phyloP scores from a whole-genome alignment of 495 filamentous ascomycete species.

The Talaromyces stipitatus region DNA sequence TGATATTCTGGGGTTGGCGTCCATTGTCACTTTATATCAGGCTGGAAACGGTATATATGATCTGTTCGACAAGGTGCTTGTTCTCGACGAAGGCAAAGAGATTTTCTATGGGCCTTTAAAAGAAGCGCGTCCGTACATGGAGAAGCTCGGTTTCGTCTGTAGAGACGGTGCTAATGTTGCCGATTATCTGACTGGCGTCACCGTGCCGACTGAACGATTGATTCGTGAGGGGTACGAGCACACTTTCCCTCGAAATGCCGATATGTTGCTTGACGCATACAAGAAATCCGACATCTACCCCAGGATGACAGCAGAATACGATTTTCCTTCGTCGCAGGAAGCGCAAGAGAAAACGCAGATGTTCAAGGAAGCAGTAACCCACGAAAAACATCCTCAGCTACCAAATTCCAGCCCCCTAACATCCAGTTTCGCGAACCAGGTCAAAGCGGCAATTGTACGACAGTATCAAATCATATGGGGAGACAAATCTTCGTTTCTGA shows the following conservation, averaged over 20 bases:
- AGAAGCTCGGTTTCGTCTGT: constrained; percentile 56
- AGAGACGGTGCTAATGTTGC: constrained; percentile 61
- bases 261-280: constrained; percentile 30
- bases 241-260: constrained; percentile 39
- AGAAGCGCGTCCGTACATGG: constrained; percentile 59
- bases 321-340: constrained; percentile 36
- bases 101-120: constrained; percentile 53
- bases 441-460: constrained; percentile 45
- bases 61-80: constrained; percentile 59
- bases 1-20: constrained; percentile 35
- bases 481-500: constrained; percentile 51
- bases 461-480: constrained; percentile 54
- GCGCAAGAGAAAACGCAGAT: constrained; percentile 36
- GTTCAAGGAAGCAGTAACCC: constrained; percentile 40
- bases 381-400: constrained; percentile 34
- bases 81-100: constrained; percentile 57
- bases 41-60: constrained; percentile 58
- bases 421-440: constrained; percentile 49
- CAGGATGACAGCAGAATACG: constrained; percentile 37
- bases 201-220: constrained; percentile 57
- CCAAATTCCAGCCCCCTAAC: constrained; percentile 45
- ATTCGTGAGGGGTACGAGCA: constrained; percentile 46
- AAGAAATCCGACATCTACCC: constrained; percentile 27
- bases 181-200: constrained; percentile 64
- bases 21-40: constrained; percentile 51